phyloP scores from a whole-genome alignment of 192 early-diverging fungal genomes.

The Allomyces macrogynus region DNA sequence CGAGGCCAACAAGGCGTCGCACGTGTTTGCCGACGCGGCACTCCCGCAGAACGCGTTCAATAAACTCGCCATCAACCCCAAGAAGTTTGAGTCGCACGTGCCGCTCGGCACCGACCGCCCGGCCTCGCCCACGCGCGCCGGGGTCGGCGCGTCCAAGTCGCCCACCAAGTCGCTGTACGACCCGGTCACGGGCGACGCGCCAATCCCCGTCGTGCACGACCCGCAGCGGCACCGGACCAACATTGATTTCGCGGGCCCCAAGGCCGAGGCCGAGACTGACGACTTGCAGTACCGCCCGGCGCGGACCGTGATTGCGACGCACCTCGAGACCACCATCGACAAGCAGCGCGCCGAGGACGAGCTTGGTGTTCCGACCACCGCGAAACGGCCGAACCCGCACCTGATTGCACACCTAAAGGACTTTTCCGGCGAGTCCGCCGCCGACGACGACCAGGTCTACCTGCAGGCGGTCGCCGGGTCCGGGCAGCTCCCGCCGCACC shows the following conservation, averaged over 20 bases:
- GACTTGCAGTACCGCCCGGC: not conserved
- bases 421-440: too few species aligned
- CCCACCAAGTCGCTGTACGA: not conserved
- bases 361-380: not conserved
- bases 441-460: not conserved
- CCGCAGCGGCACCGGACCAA: not conserved
- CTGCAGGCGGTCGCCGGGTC: not conserved
- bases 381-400: not conserved
- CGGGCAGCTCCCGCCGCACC: not conserved
- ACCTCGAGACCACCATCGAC: not conserved
- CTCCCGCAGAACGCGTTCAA: not conserved
- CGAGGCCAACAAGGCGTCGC: not conserved
- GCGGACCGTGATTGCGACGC: not conserved
- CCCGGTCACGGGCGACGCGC: not conserved
- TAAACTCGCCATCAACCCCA: not conserved
- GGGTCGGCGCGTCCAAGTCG: not conserved
- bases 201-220: not conserved
- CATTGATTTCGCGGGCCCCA: not conserved
- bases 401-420: too few species aligned
- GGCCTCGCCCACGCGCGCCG: not conserved
- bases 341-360: not conserved
- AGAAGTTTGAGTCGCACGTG: not conserved
- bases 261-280: not conserved
- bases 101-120: not conserved
- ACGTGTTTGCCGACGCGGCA: not conserved